Base-by-base conservation (phyloP, 805 yeast species). In the Pichia californica region DNA sequence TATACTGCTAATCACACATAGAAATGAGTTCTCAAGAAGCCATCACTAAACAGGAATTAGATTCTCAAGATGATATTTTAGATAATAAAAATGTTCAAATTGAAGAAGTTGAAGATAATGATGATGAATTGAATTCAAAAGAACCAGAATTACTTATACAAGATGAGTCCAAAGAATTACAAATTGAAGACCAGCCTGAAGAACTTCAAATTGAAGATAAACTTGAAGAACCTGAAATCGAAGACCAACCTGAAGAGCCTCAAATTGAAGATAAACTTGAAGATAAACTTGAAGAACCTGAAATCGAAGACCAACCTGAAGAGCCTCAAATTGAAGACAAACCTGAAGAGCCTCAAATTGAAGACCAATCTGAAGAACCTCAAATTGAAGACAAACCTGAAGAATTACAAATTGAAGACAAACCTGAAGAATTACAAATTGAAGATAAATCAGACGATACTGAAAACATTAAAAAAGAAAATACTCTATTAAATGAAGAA, bases 81-180 rank as follows among this genome's bases (percentile, higher is more conserved):
- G 34, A 18, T 31, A 14, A 18, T 18, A n/a, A 13, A 8, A 14
- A 31, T 15, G 10, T 16, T 8, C 2, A 31, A 11, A 18, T 18
- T 5, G 15, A 34, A 20, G 44, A 40, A 13, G 39, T 11, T 8
- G 41, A 34, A 13, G 34, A 34, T 7, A 27, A 20, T 20, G 40
- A 26, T 19, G 43, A 38, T 4, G n/a, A n/a, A 40, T 20, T 21
- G 38, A 38, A 16, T 7, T 20, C 5, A 7, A 44, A 52, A n/a
- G n/a, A n/a, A 29, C 42, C 40, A 42, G 43, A 39, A 43, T 26
- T 52, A 43, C 41, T 44, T 10, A 49, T 41, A 29, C 49, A 40
- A 21, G 39, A 36, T 20, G 23, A 16, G n/a, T 30, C 26, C 14
- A 20, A 31, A 11, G 26, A 31, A 1, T 19, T 10, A 15, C 10